Percentiles rank a stretch among this genome's conserved stretches.
These are phyloP conservation scores for Phytophthora pini DNA, from an alignment of 352 stramenopile genomes.

Conservation along the genomic window DNA sequence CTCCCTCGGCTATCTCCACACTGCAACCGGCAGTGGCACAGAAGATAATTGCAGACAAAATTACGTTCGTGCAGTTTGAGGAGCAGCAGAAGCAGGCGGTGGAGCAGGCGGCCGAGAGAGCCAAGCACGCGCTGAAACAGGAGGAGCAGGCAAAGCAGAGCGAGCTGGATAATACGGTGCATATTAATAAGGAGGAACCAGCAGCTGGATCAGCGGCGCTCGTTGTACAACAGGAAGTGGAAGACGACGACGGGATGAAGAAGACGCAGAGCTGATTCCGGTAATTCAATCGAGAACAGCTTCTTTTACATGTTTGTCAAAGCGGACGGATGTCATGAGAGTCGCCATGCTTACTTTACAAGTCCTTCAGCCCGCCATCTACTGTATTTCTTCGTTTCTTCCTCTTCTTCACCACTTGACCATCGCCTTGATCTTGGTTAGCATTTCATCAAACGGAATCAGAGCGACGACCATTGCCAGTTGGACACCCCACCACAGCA, in stretches of 20 bases:
- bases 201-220: constrained; percentile 12
- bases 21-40: constrained; percentile 68
- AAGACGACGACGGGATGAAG: constrained; percentile 17
- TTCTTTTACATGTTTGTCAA: too few relatives aligned
- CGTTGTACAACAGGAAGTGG: constrained; percentile 25
- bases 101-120: constrained; percentile 21
- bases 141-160: constrained; percentile 21
- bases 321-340: neutral
- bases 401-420: constrained; percentile 23
- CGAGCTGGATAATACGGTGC: constrained; percentile 1
- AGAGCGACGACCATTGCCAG: constrained; percentile 62
- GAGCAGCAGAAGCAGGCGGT: constrained; percentile 43
- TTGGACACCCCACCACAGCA: constrained; percentile 60
- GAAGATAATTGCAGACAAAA: constrained; percentile 61
- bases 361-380: constrained; percentile 1
- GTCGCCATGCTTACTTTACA: too few relatives aligned
- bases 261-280: constrained; percentile 15
- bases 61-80: constrained; percentile 63
- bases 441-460: constrained; percentile 64
- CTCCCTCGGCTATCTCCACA: constrained; percentile 61
- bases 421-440: constrained; percentile 36
- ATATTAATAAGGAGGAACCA: constrained; percentile 11
- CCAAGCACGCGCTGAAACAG: constrained; percentile 30
- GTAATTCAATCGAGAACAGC: too few relatives aligned
- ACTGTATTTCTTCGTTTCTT: neutral